Evolutionary conservation across 306 rosid genomes (phyloP).

Genomic region (Acacia confusa): DNA sequence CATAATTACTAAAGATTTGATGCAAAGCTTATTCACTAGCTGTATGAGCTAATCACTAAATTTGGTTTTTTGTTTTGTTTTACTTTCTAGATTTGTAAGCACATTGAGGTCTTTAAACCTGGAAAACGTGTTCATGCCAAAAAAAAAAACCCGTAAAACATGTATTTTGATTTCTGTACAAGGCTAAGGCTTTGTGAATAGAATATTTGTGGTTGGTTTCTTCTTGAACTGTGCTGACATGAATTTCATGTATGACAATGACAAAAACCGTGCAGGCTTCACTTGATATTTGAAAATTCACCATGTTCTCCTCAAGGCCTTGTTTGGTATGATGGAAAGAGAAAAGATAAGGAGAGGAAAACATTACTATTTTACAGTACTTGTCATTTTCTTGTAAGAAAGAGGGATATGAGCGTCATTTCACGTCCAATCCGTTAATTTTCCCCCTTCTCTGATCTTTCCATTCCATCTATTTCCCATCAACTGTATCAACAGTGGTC

Average conservation of each 20-base stretch:
- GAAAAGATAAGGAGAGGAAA: background rate
- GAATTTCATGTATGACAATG: slow-evolving; percentile 1
- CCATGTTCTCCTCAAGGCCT: background rate
- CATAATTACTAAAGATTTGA: background rate
- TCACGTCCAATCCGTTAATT: background rate
- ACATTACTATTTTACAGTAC: background rate
- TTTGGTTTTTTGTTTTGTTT: background rate
- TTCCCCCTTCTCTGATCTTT: background rate
- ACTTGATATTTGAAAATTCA: background rate
- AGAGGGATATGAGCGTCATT: background rate
- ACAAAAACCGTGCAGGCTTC: background rate
- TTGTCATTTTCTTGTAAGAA: background rate
- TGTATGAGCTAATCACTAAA: background rate
- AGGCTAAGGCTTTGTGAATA: slow-evolving; percentile 13
- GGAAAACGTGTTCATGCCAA: background rate
- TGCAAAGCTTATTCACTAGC: background rate
- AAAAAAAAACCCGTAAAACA: background rate
- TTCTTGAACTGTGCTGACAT: background rate
- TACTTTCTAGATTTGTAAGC: background rate
- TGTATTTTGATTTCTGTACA: background rate
- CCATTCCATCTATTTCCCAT: background rate
- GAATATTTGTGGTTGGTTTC: slow-evolving; percentile 14
- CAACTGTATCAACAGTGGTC: background rate
- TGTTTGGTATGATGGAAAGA: background rate
- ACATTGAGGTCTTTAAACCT: background rate